Base-by-base conservation (phyloP, 106 monocot genomes). In the Gastrodia elata region DNA sequence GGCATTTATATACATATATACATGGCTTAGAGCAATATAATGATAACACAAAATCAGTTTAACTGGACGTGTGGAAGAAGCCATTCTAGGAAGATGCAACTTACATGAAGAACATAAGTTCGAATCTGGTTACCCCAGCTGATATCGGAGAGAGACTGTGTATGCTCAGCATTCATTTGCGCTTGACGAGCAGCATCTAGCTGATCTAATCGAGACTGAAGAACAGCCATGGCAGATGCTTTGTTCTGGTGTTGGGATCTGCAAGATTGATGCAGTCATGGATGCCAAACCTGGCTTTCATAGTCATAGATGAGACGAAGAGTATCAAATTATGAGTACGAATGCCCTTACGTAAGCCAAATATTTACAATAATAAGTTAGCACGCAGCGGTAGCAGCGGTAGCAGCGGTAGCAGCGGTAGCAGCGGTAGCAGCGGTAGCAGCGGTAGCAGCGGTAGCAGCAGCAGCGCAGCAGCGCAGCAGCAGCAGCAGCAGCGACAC, bases 111-210 rank as follows among this genome's bases (percentile, higher is more conserved):
- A 42, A 93, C 90, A 38, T 98, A 91, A 38, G 90, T 83, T 35
- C 93, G 80, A 38, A 98, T 93, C 67, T 98, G 97, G 69, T 92
- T 93, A 24, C 97, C 97, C 97, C 97, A 98, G 48, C 93, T 88
- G 35, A 93, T 98, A 71, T 98, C 90, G 20, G 86, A 84, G 55
- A 98, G 90, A 26, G 93, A 93, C 59, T 87, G 93, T 15, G 93
- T 98, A 70, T 93, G 93, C 69, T 90, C 90, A 6, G 97, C 84
- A 70, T 93, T 98, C 81, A 93, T 42, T 65, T 91, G 97, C 1
- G 97, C 90, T 58, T 87, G 97, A 27, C 92, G 86, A 48, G 97
- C 84, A 83, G 90, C 83, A 79, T 98, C 97, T 33, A 98, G 90
- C 77, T 98, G 97, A 44, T 98, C 90, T 69, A 98, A 76, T 33